Percentiles rank a stretch among this genome's conserved stretches.
phyloP scores from a whole-genome alignment of 495 filamentous ascomycete genomes.

The Rostrohypoxylon terebratum region DNA sequence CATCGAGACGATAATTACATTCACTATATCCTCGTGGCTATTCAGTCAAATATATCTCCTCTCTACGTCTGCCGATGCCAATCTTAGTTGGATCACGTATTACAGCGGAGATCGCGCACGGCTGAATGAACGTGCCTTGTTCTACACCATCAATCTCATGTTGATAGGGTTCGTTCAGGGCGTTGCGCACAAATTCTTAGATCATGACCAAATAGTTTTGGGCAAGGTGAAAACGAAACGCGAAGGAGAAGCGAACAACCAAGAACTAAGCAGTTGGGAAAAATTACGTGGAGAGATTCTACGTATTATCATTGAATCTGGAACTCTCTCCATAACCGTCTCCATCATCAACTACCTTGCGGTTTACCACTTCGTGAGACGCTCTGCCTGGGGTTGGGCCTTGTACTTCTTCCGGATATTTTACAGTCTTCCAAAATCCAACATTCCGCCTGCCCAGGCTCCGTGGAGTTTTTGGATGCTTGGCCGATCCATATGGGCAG shows the following conservation, averaged over 20 bases:
- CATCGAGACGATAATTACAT: conserved; percentile 75
- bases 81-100: conserved; percentile 77
- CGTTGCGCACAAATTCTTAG: conserved; percentile 73
- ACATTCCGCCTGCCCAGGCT: conserved; percentile 67
- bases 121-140: conserved; percentile 90
- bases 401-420: conserved; percentile 76
- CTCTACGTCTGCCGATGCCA: conserved; percentile 71
- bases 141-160: conserved; percentile 77
- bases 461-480: conserved; percentile 70
- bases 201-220: conserved; percentile 77
- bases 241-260: conserved; percentile 30
- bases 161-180: conserved; percentile 77
- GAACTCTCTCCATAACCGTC: conserved; percentile 55
- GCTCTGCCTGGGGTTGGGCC: conserved; percentile 74
- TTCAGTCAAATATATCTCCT: conserved; percentile 87
- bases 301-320: conserved; percentile 34
- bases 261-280: conserved; percentile 12
- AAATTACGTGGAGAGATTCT: conserved; percentile 35
- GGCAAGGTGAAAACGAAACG: conserved; percentile 50
- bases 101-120: conserved; percentile 73
- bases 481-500: conserved; percentile 69
- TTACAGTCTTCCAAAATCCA: conserved; percentile 77
- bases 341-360: conserved; percentile 63
- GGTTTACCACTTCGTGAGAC: conserved; percentile 73
- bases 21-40: conserved; percentile 80